A percentile compares a stretch with the other conserved stretches of the same genome.
Conservation (phyloP, 2,329 filamentous ascomycete species). For the Talaromyces sp. region DNA sequence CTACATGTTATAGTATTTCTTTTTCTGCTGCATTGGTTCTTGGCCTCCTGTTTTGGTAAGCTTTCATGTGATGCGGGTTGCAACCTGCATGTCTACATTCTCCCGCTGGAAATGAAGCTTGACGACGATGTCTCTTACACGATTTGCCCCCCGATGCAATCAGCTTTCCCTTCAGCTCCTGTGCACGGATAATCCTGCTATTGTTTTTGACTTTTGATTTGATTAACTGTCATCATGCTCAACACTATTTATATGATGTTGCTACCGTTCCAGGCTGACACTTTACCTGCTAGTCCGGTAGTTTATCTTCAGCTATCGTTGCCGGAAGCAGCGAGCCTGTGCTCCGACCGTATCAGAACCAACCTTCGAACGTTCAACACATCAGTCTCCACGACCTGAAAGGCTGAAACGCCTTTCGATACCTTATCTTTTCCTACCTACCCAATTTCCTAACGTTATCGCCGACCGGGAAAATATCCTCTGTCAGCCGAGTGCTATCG, state of each 20-base stretch:
- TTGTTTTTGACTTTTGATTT: neutral
- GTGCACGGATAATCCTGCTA: neutral
- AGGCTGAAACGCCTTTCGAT: neutral
- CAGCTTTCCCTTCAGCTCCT: neutral
- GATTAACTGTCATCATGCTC: neutral
- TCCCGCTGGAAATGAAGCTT: constrained; percentile 3
- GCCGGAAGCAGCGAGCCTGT: constrained; percentile 13
- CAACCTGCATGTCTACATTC: constrained; percentile 4
- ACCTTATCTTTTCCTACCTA: constrained; percentile 24
- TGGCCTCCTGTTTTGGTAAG: constrained; percentile 9
- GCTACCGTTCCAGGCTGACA: constrained; percentile 2
- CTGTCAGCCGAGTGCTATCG: constrained; percentile 19
- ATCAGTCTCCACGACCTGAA: neutral
- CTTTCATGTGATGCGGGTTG: constrained; percentile 5
- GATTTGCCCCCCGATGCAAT: neutral
- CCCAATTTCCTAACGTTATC: constrained; percentile 28
- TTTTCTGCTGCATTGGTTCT: neutral
- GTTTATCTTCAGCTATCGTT: constrained; percentile 2
- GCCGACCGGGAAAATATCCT: constrained; percentile 22
- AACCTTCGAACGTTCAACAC: neutral
- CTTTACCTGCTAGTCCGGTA: neutral
- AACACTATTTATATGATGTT: neutral
- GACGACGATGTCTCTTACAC: neutral
- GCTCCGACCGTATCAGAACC: constrained; percentile 9
- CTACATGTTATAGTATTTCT: neutral